Conservation (phyloP, 2,329 filamentous ascomycete species). For the Rugonectria rugulosa region DNA sequence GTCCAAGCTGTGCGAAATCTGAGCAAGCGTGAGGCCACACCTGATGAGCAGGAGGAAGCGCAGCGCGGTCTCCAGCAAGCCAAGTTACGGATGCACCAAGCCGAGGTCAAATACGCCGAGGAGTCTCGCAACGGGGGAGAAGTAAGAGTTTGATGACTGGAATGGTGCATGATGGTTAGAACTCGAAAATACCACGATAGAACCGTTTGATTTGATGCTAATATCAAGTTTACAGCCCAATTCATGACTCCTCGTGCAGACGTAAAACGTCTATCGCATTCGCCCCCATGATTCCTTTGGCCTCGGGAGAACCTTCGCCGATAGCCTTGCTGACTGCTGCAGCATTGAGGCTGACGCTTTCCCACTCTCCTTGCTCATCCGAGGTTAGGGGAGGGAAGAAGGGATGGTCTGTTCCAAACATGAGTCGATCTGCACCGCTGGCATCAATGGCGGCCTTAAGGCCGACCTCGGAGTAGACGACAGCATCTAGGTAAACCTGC, state of each 20-base stretch:
- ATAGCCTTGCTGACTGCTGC: conserved; percentile 63
- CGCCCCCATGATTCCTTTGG: conserved; percentile 63
- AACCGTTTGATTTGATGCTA: conserved; percentile 28
- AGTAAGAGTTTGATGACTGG: conserved; percentile 6
- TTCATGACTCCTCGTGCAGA: conserved; percentile 36
- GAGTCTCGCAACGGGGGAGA: conserved; percentile 27
- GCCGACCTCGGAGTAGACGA: conserved; percentile 80
- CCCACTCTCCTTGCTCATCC: conserved; percentile 71
- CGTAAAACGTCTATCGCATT: conserved; percentile 64
- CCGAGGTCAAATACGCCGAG: conserved; percentile 46
- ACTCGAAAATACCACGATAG: conserved; percentile 25
- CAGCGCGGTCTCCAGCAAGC: conserved; percentile 41
- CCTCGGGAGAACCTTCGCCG: conserved; percentile 52
- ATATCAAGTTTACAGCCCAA: conserved; percentile 27
- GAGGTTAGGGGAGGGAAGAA: conserved; percentile 80
- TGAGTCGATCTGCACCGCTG: conserved; percentile 71
- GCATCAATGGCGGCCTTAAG: conserved; percentile 75
- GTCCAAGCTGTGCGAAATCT: conserved; percentile 47
- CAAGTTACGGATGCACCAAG: conserved; percentile 47
- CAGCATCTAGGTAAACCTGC: conserved; percentile 89
- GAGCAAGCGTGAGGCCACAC: conserved; percentile 34
- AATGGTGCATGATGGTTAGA: conserved; percentile 28
- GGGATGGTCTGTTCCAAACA: conserved; percentile 86
- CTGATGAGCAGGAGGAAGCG: conserved; percentile 40
- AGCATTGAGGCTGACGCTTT: conserved; percentile 66